A percentile compares a stretch with the other conserved stretches of the same genome.
Evolutionary conservation across 805 yeast genomes (phyloP).

Genomic region (Saturnispora ahearnii): DNA sequence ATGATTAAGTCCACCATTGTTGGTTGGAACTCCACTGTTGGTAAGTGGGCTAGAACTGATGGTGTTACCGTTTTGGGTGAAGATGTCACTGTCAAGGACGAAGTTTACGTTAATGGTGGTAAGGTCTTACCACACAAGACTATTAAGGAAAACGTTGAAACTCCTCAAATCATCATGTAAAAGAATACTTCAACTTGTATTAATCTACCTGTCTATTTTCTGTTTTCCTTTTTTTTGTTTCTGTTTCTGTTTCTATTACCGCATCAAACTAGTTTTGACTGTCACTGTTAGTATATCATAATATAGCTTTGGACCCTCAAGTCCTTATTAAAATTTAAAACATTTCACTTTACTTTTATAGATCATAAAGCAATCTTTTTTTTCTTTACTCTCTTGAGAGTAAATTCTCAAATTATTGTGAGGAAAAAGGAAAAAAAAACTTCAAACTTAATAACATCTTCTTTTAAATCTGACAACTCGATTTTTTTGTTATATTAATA

Average conservation of each 20-base stretch:
- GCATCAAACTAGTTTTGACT: neutral
- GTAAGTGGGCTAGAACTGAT: constrained; percentile 98
- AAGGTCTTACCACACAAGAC: constrained; percentile 98
- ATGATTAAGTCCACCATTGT: constrained; percentile 96
- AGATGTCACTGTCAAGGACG: constrained; percentile 97
- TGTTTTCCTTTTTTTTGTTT: neutral
- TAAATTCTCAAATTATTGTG: neutral
- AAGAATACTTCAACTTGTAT: neutral
- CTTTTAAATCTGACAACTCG: neutral
- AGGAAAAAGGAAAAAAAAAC: too few relatives aligned
- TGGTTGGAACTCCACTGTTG: constrained; percentile 98
- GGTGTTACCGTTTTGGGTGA: constrained; percentile 98
- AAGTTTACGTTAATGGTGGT: constrained; percentile 98
- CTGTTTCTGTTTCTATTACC: neutral
- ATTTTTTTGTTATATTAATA: neutral
- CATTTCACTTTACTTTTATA: neutral
- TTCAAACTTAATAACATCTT: neutral
- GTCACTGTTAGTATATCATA: neutral
- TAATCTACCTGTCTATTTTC: neutral
- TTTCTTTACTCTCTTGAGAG: neutral
- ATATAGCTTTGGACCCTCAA: neutral
- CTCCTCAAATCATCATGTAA: constrained; percentile 97
- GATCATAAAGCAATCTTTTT: neutral
- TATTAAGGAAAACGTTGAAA: constrained; percentile 91
- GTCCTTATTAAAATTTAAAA: too few relatives aligned